Evolutionary conservation across 345 rosid genomes (phyloP), one percentile per base, ranked within the genome.

Genomic region (Camelina neglecta): DNA sequence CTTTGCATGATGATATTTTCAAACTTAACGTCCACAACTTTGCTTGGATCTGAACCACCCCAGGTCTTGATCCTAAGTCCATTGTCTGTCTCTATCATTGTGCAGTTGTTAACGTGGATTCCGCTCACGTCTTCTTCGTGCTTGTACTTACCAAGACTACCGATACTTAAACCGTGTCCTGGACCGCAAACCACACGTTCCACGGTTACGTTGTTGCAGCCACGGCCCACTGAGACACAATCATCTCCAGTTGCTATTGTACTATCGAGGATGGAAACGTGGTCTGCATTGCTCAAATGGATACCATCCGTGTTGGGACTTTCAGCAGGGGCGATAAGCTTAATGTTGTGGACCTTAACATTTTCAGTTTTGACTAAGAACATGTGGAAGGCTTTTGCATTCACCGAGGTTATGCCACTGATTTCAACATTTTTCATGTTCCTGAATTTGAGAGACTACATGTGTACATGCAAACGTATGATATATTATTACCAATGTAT

Each of bases 311-410:
- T 78, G 78, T 78, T 78, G 35, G 81, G 81, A 88, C 93, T 89
- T 0, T 81, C 72, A 0, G 12, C 87, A 0, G 92, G 94, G 4
- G 94, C 97, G 2, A 75, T 59, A 15, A 89, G 57, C 26, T 67
- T 85, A 38, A 89, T 65, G 67, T 75, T 65, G 33, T 45, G 31
- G 45, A 73, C 18, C 0, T 62, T 79, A 38, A 86, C 44, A 49
- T 75, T 66, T 2, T 18, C 13, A 21, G 78, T 67, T 24, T 67
- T 48, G 7, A 80, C 71, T 1, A 89, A 11, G 67, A 80, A 80
- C 60, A 84, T 70, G 71, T 91, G 97, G 78, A 86, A 89, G 24
- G 79, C 86, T 73, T 79, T 86, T 86, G 86, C 74, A 60, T 91
- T 81, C 35, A 81, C 31, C 16, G 82, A 86, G 20, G 62, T 80